These are phyloP conservation scores for Lentinula sp. DNA, from an alignment of 768 basidiomycete genomes.

Conservation along the genomic window DNA sequence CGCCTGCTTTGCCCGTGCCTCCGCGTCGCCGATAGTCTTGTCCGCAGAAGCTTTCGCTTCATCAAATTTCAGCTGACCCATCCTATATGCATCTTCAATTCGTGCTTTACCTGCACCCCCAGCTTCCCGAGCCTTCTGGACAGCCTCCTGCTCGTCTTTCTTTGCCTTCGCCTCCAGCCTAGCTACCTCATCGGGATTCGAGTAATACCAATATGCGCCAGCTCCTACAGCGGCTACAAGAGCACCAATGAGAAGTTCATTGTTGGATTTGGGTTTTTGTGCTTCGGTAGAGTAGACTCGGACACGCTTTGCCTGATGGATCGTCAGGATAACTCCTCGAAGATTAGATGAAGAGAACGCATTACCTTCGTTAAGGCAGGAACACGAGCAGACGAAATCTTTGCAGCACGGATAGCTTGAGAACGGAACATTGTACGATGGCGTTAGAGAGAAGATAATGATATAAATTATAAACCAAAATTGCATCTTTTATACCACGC, in stretches of 20 bases:
- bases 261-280: conserved; percentile 1
- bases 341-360: background rate
- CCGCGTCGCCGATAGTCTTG: conserved; percentile 2
- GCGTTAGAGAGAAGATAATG: background rate
- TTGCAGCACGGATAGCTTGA: conserved; percentile 5
- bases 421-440: conserved; percentile 6
- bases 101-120: conserved; percentile 10
- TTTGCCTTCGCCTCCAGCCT: conserved; percentile 6
- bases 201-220: conserved; percentile 12
- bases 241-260: background rate
- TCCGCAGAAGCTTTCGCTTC: conserved; percentile 6
- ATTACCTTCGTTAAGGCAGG: background rate
- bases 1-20: conserved; percentile 6
- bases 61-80: conserved; percentile 7
- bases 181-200: conserved; percentile 9
- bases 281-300: background rate
- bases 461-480: background rate
- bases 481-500: background rate
- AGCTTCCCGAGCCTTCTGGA: conserved; percentile 7
- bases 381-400: background rate
- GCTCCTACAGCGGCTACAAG: conserved; percentile 8
- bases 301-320: background rate
- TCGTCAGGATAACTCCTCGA: background rate
- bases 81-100: conserved; percentile 3
- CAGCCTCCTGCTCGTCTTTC: conserved; percentile 5